Base-by-base conservation (phyloP, 75 land plant species). In the Cupressus sempervirens region DNA sequence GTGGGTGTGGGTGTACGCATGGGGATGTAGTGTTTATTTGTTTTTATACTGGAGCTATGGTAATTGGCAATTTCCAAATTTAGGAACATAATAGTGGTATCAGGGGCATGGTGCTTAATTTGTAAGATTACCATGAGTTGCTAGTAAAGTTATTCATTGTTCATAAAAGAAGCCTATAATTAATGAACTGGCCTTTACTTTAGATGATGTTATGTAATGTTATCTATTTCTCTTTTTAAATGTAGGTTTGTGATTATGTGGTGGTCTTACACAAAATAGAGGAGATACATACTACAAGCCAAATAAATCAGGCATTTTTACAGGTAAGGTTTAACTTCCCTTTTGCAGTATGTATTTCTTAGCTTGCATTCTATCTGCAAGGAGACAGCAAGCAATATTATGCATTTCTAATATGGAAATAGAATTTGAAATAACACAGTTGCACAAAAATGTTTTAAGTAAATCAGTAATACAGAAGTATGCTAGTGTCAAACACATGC, bases 181-280 rank as follows among this genome's bases (percentile, higher is more conserved):
- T 34, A 29, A 84, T 73, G 38, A 74, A 81, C n/a, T 73, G 36
- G 32, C 16, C 10, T 46, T 72, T 36, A 13, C 48, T 38, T 72
- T 81, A 74, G 76, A 74, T 40, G 30, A 80, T 72, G 36, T 40
- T n/a, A 40, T 84, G 34, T 77, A 18, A 72, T 29, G 23, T 16
- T 41, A 26, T 84, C 62, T 41, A 20, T 32, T 84, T 68, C 16
- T 46, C 3, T 68, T 67, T 38, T 58, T 43, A 38, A 45, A 36
- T 72, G 18, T 84, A 94, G 96, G 89, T 93, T 14, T 70, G 90
- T 84, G 82, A 81, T 40, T 93, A 91, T 87, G 91, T 89, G 45
- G 82, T 62, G 45, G 79, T 88, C 76, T 86, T 86, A 58, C 87
- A 41, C 16, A 74, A 70, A 35, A 50, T 65, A 34, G 52, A 75